Evolutionary conservation across 257 asterid species (phyloP), one percentile per base, ranked within the genome.

Genomic region (Asclepias syriaca): DNA sequence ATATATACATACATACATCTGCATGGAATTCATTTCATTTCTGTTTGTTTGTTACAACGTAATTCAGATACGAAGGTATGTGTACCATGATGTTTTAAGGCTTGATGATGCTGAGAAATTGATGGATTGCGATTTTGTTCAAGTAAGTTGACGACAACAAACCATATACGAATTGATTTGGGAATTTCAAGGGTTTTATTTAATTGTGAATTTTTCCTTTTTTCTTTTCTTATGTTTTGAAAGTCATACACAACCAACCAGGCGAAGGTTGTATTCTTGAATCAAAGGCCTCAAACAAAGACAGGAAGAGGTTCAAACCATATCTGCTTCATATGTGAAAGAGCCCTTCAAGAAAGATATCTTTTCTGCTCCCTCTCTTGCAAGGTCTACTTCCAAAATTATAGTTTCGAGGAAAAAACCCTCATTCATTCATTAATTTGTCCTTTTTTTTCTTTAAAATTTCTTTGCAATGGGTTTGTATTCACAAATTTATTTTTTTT

Each of bases 81-180:
- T 92, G 59, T 90, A 90, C 65, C 88, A 81, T 60, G 92, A 88
- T 70, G 98, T 92, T 16, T 48, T 88, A n/a, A 80, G 95, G 80
- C 80, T 88, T 2, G 80, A 45, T 24, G 90, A 85, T 79, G 84
- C 85, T 56, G 81, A 83, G 70, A 83, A 83, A 66, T 68, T 83
- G 69, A 66, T 93, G 73, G 90, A 93, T 60, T 89, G 96, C 77
- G 77, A 83, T 59, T 82, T 64, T 72, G 87, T 93, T 73, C 98
- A 93, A 69, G 98, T 93, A 69, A 84, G 81, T 72, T 39, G 3
- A 60, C 11, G 18, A n/a, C 51, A 0, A 15, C 39, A 34, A 34
- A 34, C 19, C 32, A 15, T 15, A 43, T 43, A 43, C 8, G 10
- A 43, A 16, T 53, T 51, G 27, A n/a, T 46, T 9, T 54, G 6